A percentile compares a stretch with the other conserved stretches of the same genome.
These are phyloP conservation scores for Corinectria fuckeliana DNA, from an alignment of 2,329 filamentous ascomycete species.

Conservation along the genomic window DNA sequence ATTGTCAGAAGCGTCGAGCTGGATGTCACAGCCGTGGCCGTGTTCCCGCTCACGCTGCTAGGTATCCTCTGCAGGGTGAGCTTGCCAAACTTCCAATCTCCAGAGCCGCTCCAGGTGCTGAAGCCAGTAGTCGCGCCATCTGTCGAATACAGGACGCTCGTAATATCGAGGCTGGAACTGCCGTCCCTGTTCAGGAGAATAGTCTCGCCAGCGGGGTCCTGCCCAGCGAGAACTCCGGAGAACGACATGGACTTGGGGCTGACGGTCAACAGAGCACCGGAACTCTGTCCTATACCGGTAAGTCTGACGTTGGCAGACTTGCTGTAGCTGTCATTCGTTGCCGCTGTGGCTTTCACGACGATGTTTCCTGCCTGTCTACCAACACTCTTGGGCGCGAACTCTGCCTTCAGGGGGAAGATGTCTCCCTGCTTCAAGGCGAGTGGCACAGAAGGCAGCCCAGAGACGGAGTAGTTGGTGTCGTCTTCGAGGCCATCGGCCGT, in stretches of 20 bases:
- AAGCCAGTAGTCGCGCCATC: slow-evolving; percentile 54
- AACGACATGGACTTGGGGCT: slow-evolving; percentile 58
- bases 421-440: slow-evolving; percentile 43
- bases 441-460: slow-evolving; percentile 42
- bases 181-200: slow-evolving; percentile 59
- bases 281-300: slow-evolving; percentile 56
- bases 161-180: slow-evolving; percentile 52
- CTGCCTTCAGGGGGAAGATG: slow-evolving; percentile 51
- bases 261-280: slow-evolving; percentile 52
- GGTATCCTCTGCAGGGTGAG: slow-evolving; percentile 59
- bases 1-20: slow-evolving; percentile 56
- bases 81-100: slow-evolving; percentile 50
- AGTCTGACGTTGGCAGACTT: slow-evolving; percentile 54
- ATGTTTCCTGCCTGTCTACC: slow-evolving; percentile 57
- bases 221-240: slow-evolving; percentile 54
- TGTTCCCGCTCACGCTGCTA: slow-evolving; percentile 48
- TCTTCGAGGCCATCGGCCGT: slow-evolving; percentile 45
- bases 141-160: slow-evolving; percentile 51
- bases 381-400: slow-evolving; percentile 49
- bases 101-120: slow-evolving; percentile 44
- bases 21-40: slow-evolving; percentile 49
- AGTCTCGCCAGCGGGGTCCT: slow-evolving; percentile 48
- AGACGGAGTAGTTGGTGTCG: slow-evolving; percentile 45
- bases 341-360: slow-evolving; percentile 56
- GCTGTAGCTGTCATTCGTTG: slow-evolving; percentile 51